These are phyloP conservation scores for Somion occarium DNA, from an alignment of 1,284 basidiomycete genomes.

Conservation along the genomic window DNA sequence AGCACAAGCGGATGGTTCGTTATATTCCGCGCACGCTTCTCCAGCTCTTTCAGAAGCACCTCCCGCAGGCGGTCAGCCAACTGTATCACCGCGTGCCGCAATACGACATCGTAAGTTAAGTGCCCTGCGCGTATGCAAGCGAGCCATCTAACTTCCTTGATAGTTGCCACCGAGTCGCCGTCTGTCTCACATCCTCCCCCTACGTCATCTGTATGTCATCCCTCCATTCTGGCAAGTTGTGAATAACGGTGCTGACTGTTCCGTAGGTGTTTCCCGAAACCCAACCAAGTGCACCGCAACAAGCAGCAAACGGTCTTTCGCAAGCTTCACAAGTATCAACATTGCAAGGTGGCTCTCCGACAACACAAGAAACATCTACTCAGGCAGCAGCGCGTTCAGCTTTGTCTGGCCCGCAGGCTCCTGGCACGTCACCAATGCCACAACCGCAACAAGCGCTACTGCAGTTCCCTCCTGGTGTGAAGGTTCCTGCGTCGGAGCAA, in stretches of 20 bases:
- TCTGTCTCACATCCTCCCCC: constrained; percentile 3
- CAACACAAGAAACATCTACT: constrained; percentile 16
- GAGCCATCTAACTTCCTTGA: constrained; percentile 14
- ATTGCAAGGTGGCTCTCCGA: constrained; percentile 20
- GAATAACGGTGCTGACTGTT: constrained; percentile 25
- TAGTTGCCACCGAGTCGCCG: constrained; percentile 7
- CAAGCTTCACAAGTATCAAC: constrained; percentile 13
- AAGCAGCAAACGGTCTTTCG: constrained; percentile 32
- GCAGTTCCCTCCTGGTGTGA: constrained; percentile 66
- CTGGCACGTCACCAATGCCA: constrained; percentile 24
- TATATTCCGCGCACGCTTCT: constrained; percentile 63
- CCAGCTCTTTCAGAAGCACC: constrained; percentile 68
- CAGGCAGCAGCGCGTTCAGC: constrained; percentile 17
- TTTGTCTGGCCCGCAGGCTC: constrained; percentile 17
- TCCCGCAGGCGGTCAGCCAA: constrained; percentile 45
- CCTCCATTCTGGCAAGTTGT: too few relatives aligned
- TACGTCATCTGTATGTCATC: constrained; percentile 6
- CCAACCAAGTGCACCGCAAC: constrained; percentile 22
- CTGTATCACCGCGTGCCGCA: constrained; percentile 44
- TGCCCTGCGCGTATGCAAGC: not conserved
- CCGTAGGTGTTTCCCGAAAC: constrained; percentile 28
- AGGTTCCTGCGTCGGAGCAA: constrained; percentile 38
- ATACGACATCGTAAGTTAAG: constrained; percentile 17
- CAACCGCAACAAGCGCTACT: constrained; percentile 30
- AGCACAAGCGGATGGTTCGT: constrained; percentile 64